Percentiles rank a stretch among this genome's conserved stretches.
Conservation (phyloP, 1,139 yeast genomes). For the Diutina neorugosa region DNA sequence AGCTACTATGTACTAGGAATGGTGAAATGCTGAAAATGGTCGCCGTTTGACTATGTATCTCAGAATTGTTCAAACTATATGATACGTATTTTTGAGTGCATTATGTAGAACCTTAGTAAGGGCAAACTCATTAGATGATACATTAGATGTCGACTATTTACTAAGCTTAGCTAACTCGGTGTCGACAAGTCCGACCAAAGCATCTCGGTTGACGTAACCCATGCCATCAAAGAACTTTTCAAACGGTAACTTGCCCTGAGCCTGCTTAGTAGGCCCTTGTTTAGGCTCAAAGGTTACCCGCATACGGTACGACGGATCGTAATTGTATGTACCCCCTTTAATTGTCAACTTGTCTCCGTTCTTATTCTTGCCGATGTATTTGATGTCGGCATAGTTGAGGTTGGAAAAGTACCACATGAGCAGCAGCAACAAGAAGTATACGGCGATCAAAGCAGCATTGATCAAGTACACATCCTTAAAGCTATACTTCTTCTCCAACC, state of each 20-base stretch:
- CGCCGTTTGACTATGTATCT: no score
- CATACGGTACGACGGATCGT: constrained; percentile 32
- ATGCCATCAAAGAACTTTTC: constrained; percentile 33
- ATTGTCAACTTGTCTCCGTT: constrained; percentile 24
- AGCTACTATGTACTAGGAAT: no score
- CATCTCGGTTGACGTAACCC: constrained; percentile 34
- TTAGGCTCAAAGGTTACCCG: constrained; percentile 19
- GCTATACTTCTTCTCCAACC: constrained; percentile 49
- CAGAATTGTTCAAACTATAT: no score
- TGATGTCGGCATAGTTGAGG: constrained; percentile 34
- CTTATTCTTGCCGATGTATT: constrained; percentile 43
- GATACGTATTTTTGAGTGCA: no score
- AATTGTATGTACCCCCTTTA: constrained; percentile 25
- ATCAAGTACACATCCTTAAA: constrained; percentile 27
- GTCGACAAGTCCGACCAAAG: constrained; percentile 11
- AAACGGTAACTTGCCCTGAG: constrained; percentile 21
- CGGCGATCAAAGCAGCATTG: constrained; percentile 25
- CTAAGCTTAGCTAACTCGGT: background rate
- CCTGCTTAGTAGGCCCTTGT: constrained; percentile 9
- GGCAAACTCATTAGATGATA: background rate
- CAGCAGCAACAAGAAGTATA: constrained; percentile 43
- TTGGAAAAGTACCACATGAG: constrained; percentile 34
- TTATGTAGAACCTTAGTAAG: no score
- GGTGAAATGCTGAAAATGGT: no score
- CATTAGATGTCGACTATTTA: background rate